Evolutionary conservation across 495 filamentous ascomycete genomes (phyloP).

Genomic region (Hypoxylon perforatum): DNA sequence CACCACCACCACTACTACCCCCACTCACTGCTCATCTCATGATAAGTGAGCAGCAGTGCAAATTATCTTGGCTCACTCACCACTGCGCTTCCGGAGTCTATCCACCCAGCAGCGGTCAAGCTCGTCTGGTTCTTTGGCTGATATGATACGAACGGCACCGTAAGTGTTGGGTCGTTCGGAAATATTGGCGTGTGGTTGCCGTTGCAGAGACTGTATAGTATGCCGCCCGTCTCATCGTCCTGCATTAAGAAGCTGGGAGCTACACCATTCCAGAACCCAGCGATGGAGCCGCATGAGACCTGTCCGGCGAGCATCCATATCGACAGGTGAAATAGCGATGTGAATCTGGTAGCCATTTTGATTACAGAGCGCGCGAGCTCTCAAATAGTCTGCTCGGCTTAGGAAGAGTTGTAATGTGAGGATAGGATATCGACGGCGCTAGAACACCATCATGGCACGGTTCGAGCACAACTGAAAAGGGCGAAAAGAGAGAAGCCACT

Average conservation of each 20-base stretch:
- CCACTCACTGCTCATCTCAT: constrained; percentile 14
- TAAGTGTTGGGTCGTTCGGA: constrained; percentile 34
- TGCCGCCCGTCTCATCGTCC: constrained; percentile 41
- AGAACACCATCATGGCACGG: constrained; percentile 17
- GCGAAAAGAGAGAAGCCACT: neutral
- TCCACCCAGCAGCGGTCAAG: constrained; percentile 43
- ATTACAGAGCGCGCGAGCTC: constrained; percentile 12
- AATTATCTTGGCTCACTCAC: constrained; percentile 29
- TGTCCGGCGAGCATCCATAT: constrained; percentile 41
- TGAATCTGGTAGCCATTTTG: constrained; percentile 23
- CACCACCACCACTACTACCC: constrained; percentile 23
- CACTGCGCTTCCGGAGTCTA: constrained; percentile 28
- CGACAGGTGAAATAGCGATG: constrained; percentile 26
- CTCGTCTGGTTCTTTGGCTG: constrained; percentile 43
- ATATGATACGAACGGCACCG: constrained; percentile 23
- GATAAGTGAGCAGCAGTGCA: constrained; percentile 8
- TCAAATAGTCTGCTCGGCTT: constrained; percentile 5
- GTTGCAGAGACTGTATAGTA: constrained; percentile 45
- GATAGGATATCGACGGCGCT: constrained; percentile 1
- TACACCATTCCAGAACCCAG: constrained; percentile 42
- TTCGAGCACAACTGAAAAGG: neutral
- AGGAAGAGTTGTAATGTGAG: constrained; percentile 10
- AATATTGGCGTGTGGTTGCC: constrained; percentile 45
- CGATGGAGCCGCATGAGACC: constrained; percentile 42
- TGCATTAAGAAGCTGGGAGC: constrained; percentile 44